Conservation (phyloP, 1,284 basidiomycete species). For the Trichosporon sp. region DNA sequence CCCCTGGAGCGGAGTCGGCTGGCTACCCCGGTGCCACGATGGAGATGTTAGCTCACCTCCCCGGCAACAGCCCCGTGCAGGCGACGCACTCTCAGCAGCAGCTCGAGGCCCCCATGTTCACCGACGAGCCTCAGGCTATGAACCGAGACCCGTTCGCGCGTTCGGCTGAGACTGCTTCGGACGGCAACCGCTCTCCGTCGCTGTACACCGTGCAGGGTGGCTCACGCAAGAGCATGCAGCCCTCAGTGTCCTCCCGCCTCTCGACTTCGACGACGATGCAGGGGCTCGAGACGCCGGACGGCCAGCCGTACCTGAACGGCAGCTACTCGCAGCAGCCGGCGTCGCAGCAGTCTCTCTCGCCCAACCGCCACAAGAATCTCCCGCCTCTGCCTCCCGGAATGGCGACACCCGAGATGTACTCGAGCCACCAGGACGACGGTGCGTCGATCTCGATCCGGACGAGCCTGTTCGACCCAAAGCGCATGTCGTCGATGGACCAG, state of each 20-base stretch:
- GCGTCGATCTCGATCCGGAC: constrained; percentile 23
- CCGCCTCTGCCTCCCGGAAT: constrained; percentile 47
- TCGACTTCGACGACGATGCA: constrained; percentile 29
- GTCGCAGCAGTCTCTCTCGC: constrained; percentile 35
- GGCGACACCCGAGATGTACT: constrained; percentile 25
- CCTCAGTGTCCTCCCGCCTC: constrained; percentile 30
- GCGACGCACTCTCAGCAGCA: constrained; percentile 11
- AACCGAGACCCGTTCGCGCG: constrained; percentile 12
- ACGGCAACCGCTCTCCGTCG: constrained; percentile 12
- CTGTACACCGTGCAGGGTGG: constrained; percentile 11
- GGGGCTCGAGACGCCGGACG: constrained; percentile 29
- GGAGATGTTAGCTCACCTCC: constrained; percentile 39
- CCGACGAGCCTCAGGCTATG: constrained; percentile 29
- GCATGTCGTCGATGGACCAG: constrained; percentile 27
- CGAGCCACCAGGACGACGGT: constrained; percentile 23
- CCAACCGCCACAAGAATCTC: constrained; percentile 52
- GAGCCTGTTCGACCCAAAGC: constrained; percentile 31
- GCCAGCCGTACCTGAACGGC: constrained; percentile 23
- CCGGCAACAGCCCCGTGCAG: constrained; percentile 13
- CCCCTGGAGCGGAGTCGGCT: constrained; percentile 27
- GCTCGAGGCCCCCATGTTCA: constrained; percentile 20
- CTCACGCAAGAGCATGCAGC: constrained; percentile 30
- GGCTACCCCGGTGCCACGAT: constrained; percentile 35
- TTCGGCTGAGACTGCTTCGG: constrained; percentile 12
- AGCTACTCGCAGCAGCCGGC: constrained; percentile 19